phyloP scores from a whole-genome alignment of 2,329 filamentous ascomycete species.

The Calonectria crousiana region DNA sequence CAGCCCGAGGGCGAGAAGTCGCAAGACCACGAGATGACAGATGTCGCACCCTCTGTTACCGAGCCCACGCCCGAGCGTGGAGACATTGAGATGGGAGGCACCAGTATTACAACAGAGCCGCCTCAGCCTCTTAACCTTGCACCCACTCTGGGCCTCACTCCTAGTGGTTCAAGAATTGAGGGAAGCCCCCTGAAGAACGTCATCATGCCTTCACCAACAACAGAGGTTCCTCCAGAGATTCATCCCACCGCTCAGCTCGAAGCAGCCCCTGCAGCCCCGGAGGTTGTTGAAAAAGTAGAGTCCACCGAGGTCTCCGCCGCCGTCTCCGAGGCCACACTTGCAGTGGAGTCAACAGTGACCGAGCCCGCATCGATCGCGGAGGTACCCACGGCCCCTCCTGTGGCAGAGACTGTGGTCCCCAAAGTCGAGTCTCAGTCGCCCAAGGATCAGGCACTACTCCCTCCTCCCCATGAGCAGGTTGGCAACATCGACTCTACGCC shows the following conservation, averaged over 20 bases:
- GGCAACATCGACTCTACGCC: constrained; percentile 54
- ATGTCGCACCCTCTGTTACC: constrained; percentile 47
- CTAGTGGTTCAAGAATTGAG: constrained; percentile 53
- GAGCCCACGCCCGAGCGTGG: constrained; percentile 33
- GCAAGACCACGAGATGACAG: constrained; percentile 54
- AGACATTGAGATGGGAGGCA: constrained; percentile 44
- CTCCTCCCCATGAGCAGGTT: constrained; percentile 54
- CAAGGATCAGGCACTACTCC: constrained; percentile 44
- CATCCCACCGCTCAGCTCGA: constrained; percentile 10
- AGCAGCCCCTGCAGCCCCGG: constrained; percentile 31
- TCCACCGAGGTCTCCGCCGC: background rate
- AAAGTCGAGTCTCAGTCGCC: constrained; percentile 29
- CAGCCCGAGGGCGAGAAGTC: constrained; percentile 42
- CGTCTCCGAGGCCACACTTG: constrained; percentile 46
- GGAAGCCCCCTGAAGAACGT: constrained; percentile 68
- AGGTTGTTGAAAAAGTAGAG: background rate
- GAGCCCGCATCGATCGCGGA: background rate
- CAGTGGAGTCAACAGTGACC: background rate
- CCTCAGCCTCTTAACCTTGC: constrained; percentile 47
- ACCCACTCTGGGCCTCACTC: constrained; percentile 45
- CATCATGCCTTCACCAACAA: constrained; percentile 59
- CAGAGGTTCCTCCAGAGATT: constrained; percentile 41
- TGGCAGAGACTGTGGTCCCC: constrained; percentile 44
- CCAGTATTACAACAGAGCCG: constrained; percentile 37
- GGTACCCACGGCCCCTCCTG: constrained; percentile 17